Percentiles rank a stretch among this genome's conserved stretches.
phyloP scores from a whole-genome alignment of 1,139 yeast species.

The Yamadazyma conglobata region DNA sequence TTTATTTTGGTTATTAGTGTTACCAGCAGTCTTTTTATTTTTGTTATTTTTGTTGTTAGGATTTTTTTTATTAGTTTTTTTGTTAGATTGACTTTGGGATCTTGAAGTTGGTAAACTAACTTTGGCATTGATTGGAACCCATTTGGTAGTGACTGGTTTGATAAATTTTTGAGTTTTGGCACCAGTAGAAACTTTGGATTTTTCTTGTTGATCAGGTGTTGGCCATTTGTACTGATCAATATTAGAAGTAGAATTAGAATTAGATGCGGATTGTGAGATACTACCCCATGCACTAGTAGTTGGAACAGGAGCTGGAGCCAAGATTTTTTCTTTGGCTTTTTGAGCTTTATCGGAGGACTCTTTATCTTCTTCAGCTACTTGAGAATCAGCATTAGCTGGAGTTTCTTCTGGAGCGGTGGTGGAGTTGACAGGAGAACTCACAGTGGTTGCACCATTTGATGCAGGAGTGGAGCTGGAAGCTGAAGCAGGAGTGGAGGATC shows the following conservation, averaged over 20 bases:
- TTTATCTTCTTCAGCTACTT: constrained; percentile 4
- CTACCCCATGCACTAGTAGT: constrained; percentile 68
- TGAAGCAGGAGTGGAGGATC: constrained; percentile 11
- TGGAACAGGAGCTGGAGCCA: constrained; percentile 81
- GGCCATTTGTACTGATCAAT: constrained; percentile 60
- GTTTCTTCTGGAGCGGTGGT: constrained; percentile 11
- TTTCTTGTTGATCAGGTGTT: constrained; percentile 43
- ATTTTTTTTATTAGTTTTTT: constrained; percentile 19
- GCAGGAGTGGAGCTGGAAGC: constrained; percentile 5
- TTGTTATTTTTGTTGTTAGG: constrained; percentile 33
- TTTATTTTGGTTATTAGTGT: constrained; percentile 6
- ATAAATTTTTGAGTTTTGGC: constrained; percentile 45
- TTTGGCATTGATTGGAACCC: constrained; percentile 85
- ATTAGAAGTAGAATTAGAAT: constrained; percentile 20
- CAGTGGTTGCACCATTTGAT: constrained; percentile 7
- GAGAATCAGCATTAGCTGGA: background rate
- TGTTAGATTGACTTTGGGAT: constrained; percentile 6
- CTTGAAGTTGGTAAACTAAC: constrained; percentile 44
- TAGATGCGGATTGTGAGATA: constrained; percentile 17
- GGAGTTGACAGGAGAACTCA: constrained; percentile 12
- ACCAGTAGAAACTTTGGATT: constrained; percentile 15
- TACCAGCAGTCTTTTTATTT: constrained; percentile 22
- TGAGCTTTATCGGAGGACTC: constrained; percentile 12
- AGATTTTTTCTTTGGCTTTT: constrained; percentile 24
- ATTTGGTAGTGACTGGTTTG: constrained; percentile 69